phyloP scores from a whole-genome alignment of 164 flowering plant species.

The Stephania yunnanensis region DNA sequence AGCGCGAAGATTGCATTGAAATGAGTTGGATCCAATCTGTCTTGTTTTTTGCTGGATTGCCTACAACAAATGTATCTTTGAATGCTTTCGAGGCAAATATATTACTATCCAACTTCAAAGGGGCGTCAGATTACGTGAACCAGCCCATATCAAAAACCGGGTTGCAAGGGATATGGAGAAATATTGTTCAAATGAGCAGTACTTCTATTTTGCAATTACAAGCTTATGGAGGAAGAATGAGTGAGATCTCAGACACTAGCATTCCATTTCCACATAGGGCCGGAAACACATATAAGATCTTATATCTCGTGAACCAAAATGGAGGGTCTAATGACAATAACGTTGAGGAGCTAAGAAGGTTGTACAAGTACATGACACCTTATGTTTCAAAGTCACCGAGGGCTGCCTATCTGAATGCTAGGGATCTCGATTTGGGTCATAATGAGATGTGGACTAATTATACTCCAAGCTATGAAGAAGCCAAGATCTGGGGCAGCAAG shows the following conservation, averaged over 20 bases:
- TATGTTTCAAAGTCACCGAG: conserved; percentile 16
- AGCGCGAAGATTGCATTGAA: too few relatives aligned
- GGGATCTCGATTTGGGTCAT: conserved; percentile 3
- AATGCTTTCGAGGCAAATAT: not conserved
- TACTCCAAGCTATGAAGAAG: conserved; percentile 19
- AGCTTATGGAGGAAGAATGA: not conserved
- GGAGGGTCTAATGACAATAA: not conserved
- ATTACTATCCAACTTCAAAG: too few relatives aligned
- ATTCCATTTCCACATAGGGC: conserved; percentile 22
- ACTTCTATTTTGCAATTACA: not conserved
- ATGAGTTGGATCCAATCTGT: too few relatives aligned
- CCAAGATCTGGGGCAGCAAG: conserved; percentile 23
- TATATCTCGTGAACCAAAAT: conserved; percentile 9
- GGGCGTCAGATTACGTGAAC: too few relatives aligned
- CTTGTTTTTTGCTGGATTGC: too few relatives aligned
- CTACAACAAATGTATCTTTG: not conserved
- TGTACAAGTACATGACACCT: conserved; percentile 18
- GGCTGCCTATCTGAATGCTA: conserved; percentile 8
- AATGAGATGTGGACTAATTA: conserved; percentile 5
- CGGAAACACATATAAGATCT: conserved; percentile 13
- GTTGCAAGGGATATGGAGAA: too few relatives aligned
- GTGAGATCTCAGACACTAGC: not conserved
- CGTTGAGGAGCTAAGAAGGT: conserved; percentile 15
- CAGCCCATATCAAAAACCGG: too few relatives aligned
- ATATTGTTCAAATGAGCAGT: too few relatives aligned